Base-by-base conservation (phyloP, 148 eudicot genomes). In the Pouteria glomerata region DNA sequence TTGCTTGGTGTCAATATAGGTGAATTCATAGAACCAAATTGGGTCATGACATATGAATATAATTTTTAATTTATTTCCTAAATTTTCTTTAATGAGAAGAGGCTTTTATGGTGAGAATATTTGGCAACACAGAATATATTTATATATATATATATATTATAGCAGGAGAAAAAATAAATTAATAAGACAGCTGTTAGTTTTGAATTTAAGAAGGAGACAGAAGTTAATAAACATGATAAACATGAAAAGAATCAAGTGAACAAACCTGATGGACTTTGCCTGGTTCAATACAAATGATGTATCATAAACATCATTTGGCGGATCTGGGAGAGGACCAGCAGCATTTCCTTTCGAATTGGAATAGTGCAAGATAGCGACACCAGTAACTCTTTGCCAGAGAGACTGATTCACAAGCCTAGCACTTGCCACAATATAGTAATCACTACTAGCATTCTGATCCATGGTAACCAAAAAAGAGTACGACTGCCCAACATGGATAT, bases 371-470 rank as follows among this genome's bases (percentile, higher is more conserved):
- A 90, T 70, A 66, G 89, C 99, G 34, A 95, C 99, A 68, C 99
- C 99, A 6, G 94, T 95, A 67, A 95, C 97, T 73, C 82, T 82
- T 74, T 95, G 82, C 99, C 94, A 91, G 55, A 81, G 29, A 74
- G 97, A 81, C 75, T 85, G 77, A 65, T 91, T 92, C 56, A 91
- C 88, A 79, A 91, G 90, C 74, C 99, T 83, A 34, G 99, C 79
- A 83, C 97, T 89, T 10, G 99, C 99, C 3, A 95, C 99, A 19
- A 95, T 84, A 74, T 95, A 95, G 79, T 95, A 95, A 70, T 95
- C 99, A 15, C 86, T 83, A 71, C 92, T 92, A 23, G 99, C 99
- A 70, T 92, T 87, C 81, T 95, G 99, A 79, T 95, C 97, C 99
- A 89, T 95, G 73, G 96, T 89, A 23, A 95, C 96, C 26, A 95